Evolutionary conservation across 169 alveolate genomes (phyloP).

Genomic region (Plasmodium coatneyi): DNA sequence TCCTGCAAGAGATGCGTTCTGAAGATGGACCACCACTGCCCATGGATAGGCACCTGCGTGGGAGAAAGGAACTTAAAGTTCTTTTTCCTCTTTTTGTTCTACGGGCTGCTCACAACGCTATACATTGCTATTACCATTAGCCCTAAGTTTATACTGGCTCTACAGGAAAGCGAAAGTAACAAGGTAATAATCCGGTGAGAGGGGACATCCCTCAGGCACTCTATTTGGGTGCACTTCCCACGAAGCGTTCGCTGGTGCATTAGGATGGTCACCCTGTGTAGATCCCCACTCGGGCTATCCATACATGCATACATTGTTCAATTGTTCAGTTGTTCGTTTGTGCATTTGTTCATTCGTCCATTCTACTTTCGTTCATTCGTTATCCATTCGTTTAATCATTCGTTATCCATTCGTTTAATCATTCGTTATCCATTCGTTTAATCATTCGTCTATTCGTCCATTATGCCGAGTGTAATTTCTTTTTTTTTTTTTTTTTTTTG

Average conservation of each 20-base stretch:
- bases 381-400: too few species aligned
- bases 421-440: too few species aligned
- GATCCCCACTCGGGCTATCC: background rate
- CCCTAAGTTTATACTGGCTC: slow-evolving; percentile 35
- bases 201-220: background rate
- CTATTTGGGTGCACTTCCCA: background rate
- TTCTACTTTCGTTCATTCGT: too few species aligned
- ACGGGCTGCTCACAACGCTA: slow-evolving; percentile 33
- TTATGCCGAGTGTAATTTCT: too few species aligned
- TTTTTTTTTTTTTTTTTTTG: too few species aligned
- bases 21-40: slow-evolving; percentile 73
- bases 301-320: background rate
- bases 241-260: background rate
- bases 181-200: slow-evolving; percentile 9
- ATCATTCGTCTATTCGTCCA: too few species aligned
- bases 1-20: slow-evolving; percentile 42
- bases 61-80: slow-evolving; percentile 57
- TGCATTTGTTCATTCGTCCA: too few species aligned
- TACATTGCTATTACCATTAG: slow-evolving; percentile 23
- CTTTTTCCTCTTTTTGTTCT: slow-evolving; percentile 37
- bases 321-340: background rate
- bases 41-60: slow-evolving; percentile 73
- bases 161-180: slow-evolving; percentile 1
- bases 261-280: background rate
- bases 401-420: too few species aligned